Evolutionary conservation across 306 rosid genomes (phyloP).

Genomic region (Prunus padus): DNA sequence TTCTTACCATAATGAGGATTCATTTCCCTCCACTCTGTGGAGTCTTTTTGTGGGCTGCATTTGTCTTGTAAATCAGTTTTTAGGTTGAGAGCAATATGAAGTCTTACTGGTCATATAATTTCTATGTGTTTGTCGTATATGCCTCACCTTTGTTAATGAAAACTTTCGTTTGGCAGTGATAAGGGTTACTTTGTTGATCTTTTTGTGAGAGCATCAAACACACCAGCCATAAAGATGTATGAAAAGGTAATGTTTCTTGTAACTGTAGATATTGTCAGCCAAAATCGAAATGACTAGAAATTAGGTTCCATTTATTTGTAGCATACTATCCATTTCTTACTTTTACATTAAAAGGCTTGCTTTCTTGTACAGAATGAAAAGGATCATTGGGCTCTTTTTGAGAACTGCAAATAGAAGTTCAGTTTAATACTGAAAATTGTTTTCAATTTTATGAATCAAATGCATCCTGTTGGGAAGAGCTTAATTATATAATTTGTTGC

Average conservation of each 20-base stretch:
- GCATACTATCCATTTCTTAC: not conserved
- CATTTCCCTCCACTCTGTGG: not conserved
- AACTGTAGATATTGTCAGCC: not conserved
- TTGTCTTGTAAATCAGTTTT: not conserved
- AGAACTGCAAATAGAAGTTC: not conserved
- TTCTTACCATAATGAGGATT: not conserved
- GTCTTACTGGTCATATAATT: not conserved
- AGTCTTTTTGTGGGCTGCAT: not conserved
- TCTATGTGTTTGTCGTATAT: not conserved
- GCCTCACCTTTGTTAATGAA: not conserved
- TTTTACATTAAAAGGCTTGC: not conserved
- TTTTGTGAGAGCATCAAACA: constrained; percentile 94
- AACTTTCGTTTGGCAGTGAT: constrained; percentile 55
- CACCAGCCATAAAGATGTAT: constrained; percentile 97
- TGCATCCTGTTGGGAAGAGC: not conserved
- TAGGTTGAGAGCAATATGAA: not conserved
- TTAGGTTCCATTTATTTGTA: not conserved
- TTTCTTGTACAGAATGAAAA: not conserved
- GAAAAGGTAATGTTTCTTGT: constrained; percentile 64
- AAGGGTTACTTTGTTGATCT: constrained; percentile 95
- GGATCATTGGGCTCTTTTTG: not conserved
- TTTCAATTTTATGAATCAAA: not conserved
- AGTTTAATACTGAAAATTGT: not conserved
- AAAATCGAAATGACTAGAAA: not conserved
- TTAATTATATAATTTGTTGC: not conserved